Evolutionary conservation across 2,329 filamentous ascomycete species (phyloP), one percentile per base, ranked within the genome.

Genomic region (Scytalidium sp.): DNA sequence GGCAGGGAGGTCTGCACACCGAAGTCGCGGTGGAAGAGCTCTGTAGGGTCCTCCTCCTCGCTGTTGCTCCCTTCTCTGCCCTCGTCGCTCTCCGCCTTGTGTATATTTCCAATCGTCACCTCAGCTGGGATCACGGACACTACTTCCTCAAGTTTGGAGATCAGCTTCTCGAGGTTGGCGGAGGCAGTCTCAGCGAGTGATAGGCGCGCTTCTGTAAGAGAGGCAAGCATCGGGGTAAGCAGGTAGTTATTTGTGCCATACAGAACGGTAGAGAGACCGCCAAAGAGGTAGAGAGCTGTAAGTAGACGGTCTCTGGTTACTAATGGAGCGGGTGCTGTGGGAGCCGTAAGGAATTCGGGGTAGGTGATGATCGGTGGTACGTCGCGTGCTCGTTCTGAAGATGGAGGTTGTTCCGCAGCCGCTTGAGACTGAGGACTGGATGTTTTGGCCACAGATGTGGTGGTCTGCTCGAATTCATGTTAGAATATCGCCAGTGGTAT

Each of bases 11-110:
- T 94, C 67, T 94, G 89, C 1, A 88, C 88, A 55, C 87, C 88
- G 52, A 90, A 79, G 63, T 94, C 89, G 42, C 88, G 82, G 66
- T 92, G 88, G 69, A 90, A 94, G 54, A 92, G 79, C 67, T 93
- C 88, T 1, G 85, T 84, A 1, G 89, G 88, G 59, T 86, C 83
- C 53, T 80, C 79, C 50, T 71, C 74, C 21, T 75, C 77, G 60
- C 72, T 77, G n/a, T 66, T 67, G 41, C 65, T 54, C 10, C 56
- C 56, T 2, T 73, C 70, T 11, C 64, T 63, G 23, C 67, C 64
- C 7, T 61, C 60, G 1, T 60, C 50, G 25, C 61, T 59, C 29
- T 53, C 52, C 6, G 55, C 9, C 22, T 23, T 59, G 51, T 71
- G 41, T 41, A 46, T 47, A 54, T 53, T 21, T 43, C 48, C 40